Evolutionary conservation across 169 alveolate genomes (phyloP), one percentile per base, ranked within the genome.

Genomic region (Prorocentrum cordatum): DNA sequence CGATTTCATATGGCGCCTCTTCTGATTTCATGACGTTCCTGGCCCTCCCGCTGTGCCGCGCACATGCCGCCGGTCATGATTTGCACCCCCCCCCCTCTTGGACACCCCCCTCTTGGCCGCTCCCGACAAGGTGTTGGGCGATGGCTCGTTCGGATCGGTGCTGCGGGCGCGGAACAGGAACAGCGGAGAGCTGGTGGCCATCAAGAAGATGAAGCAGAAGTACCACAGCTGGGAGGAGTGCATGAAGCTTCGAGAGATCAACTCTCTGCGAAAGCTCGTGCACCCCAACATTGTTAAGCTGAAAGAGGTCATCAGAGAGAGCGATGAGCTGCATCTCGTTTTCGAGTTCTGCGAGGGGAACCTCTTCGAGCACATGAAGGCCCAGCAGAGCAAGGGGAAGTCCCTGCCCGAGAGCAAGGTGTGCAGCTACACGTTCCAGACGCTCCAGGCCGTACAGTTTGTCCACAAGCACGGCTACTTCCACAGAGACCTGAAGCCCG

Each of bases 201-300:
- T 80, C 79, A 80, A 80, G 67, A 80, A 80, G 68, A 80, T 80
- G 90, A 80, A 80, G 24, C 90, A 80, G 64, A 80, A 80, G 68
- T 80, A 80, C 36, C 62, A 80, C 67, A 80, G 90, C 68, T 80
- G 90, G 90, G 90, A 80, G 58, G 90, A 80, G 67, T 80, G 90
- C 61, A 80, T 80, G 90, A 80, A 80, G 79, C 90, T 80, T 59
- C 90, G 90, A 20, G 90, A 80, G 45, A 64, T 80, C 90, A 79
- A 66, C 22, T 80, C 90, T 6, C 18, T 80, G 80, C 75, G 90
- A 79, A 80, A 80, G 90, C 71, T 80, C 54, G 62, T 80, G 32
- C 90, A 80, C 39, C 90, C 90, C 79, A 80, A 80, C 79, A 80
- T 80, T 22, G 90, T 80, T 38, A 80, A 80, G 67, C 54, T 80